Evolutionary conservation across 805 yeast genomes (phyloP), one percentile per base, ranked within the genome.

Genomic region (Pichia insulana): DNA sequence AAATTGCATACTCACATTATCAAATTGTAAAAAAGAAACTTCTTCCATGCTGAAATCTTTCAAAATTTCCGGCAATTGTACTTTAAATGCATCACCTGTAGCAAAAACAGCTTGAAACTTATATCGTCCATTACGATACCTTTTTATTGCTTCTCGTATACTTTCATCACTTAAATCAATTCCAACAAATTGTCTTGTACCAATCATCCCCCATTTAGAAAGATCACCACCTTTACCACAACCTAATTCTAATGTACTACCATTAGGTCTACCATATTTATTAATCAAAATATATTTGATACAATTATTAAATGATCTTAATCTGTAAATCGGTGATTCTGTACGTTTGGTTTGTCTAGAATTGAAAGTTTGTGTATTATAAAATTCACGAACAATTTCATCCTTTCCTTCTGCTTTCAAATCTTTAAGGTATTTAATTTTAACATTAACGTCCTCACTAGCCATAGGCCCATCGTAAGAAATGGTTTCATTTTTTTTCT

Each of bases 211-310:
- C 79, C 95, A 90, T 59, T 92, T 92, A 52, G 83, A 77, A 54
- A 92, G 65, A 64, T 92, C 99, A 22, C 99, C 99, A 40, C 99
- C 99, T 60, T 92, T 94, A 12, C 99, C 99, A 63, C 97, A 89
- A 13, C 96, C 96, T 43, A 90, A 62, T 56, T 92, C 99, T 16
- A 92, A 65, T 1, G 83, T 87, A 17, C 73, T 70, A 33, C 73
- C 71, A 47, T 75, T 65, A 36, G 68, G 66, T 30, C 65, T 66
- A 2, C 81, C 76, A 61, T 70, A 80, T 51, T 82, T 83, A 43
- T 82, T 80, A 41, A 92, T 78, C 8, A 90, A 65, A 56, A 88
- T 84, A 58, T 86, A 84, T 57, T 92, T 92, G 54, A 92, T 82
- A 46, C 89, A 84, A 59, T 92, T 92, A 62, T 92, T 92, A 72